A percentile compares a stretch with the other conserved stretches of the same genome.
Evolutionary conservation across 257 asterid genomes (phyloP).

Genomic region (Solanum pimpinellifolium): DNA sequence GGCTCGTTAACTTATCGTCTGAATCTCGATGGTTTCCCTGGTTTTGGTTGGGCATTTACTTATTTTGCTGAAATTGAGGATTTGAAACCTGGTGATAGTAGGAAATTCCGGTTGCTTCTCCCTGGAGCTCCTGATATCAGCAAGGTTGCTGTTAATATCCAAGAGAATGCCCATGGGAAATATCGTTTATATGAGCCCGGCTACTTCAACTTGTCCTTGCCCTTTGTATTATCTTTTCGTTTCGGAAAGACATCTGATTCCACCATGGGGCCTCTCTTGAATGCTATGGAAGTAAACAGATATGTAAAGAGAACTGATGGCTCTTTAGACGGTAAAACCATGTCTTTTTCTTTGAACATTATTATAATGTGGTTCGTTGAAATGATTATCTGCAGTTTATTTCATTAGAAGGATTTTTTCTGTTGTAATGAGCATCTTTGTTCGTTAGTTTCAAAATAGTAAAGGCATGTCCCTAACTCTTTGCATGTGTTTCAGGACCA

Average conservation of each 20-base stretch:
- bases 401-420: neutral
- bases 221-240: conserved; percentile 72
- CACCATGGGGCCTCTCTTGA: conserved; percentile 74
- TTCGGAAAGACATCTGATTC: conserved; percentile 78
- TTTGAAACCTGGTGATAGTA: conserved; percentile 39
- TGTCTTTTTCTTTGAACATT: neutral
- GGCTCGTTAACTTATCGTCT: conserved; percentile 85
- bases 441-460: neutral
- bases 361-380: neutral
- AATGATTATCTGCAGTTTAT: neutral
- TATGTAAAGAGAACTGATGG: conserved; percentile 65
- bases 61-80: conserved; percentile 91
- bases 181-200: conserved; percentile 93
- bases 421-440: neutral
- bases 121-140: conserved; percentile 68
- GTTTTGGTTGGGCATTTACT: conserved; percentile 84
- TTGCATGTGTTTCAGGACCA: conserved; percentile 44
- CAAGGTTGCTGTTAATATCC: conserved; percentile 74
- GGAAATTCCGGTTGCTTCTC: conserved; percentile 69
- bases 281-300: conserved; percentile 89
- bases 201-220: conserved; percentile 65
- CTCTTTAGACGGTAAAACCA: conserved; percentile 64
- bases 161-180: conserved; percentile 89
- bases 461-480: neutral
- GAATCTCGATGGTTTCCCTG: conserved; percentile 92